Conservation (phyloP, 2,329 filamentous ascomycete species). For the Apiospora arundinis region DNA sequence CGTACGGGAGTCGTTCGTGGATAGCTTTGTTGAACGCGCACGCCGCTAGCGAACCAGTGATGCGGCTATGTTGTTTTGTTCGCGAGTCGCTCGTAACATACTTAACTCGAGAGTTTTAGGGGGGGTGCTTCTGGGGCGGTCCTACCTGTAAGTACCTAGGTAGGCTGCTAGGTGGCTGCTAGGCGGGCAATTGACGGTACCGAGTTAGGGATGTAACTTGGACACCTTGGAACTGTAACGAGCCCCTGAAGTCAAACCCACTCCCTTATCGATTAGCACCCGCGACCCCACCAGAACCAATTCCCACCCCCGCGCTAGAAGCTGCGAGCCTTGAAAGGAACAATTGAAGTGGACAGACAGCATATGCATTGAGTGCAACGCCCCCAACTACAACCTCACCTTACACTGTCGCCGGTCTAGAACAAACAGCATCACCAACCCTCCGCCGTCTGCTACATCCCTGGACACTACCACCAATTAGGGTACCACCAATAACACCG, state of each 20-base stretch:
- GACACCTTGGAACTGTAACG: no score
- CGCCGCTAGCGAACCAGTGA: background rate
- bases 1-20: background rate
- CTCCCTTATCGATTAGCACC: conserved; percentile 9
- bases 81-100: no score
- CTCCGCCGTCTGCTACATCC: background rate
- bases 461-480: background rate
- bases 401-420: no score
- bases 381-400: no score
- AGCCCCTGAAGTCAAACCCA: background rate
- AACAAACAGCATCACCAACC: background rate
- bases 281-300: background rate
- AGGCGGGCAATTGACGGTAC: background rate
- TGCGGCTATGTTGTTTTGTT: background rate
- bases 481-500: background rate
- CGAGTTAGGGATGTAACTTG: no score
- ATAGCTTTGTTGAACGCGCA: background rate
- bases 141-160: no score
- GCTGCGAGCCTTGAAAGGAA: background rate
- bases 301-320: background rate
- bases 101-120: background rate
- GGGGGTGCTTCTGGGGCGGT: background rate
- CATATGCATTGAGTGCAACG: background rate
- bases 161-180: background rate
- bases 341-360: conserved; percentile 1